Evolutionary conservation across 148 eudicot species (phyloP), one percentile per base, ranked within the genome.

Genomic region (Rhododendron williamsianum): DNA sequence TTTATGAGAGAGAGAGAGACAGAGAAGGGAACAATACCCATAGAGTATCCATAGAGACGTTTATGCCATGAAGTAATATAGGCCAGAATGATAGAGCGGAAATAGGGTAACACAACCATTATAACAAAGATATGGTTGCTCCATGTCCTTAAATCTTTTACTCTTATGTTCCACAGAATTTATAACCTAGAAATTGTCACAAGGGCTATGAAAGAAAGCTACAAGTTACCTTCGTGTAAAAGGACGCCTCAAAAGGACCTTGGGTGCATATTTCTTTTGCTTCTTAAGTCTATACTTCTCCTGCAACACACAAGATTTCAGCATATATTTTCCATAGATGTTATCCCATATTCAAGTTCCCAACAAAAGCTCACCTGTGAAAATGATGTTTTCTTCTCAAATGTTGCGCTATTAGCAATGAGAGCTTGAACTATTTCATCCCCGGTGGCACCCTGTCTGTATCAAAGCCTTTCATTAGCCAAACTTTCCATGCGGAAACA

Each of bases 261-360:
- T 91, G 15, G 99, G 99, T 46, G 99, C 98, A 90, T 97, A 97
- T 88, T 97, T 97, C 90, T 97, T 97, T 91, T 95, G 99, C 89
- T 97, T 97, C 80, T 93, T 93, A 18, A 92, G 93, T 88, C 92
- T 91, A 83, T 97, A 97, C 58, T 97, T 97, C 87, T 94, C 99
- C 99, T 97, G 94, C 84, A 89, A 52, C 46, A 71, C 45, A 83
- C 58, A 83, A 41, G 82, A 77, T 35, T 82, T 88, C 86, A 85
- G 85, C 80, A 84, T 33, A 72, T 21, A 16, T 41, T 76, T 33
- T 82, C 60, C 36, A 49, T 16, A 38, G 43, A 78, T 12, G 60
- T 67, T 33, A 23, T 80, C 49, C 52, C 65, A 52, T 43, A 76
- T 60, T 58, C 35, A 23, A 80, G 45, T 27, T 69, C 48, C 78